Base-by-base conservation (phyloP, 177 flowering plant species). In the Vitis hybrid region DNA sequence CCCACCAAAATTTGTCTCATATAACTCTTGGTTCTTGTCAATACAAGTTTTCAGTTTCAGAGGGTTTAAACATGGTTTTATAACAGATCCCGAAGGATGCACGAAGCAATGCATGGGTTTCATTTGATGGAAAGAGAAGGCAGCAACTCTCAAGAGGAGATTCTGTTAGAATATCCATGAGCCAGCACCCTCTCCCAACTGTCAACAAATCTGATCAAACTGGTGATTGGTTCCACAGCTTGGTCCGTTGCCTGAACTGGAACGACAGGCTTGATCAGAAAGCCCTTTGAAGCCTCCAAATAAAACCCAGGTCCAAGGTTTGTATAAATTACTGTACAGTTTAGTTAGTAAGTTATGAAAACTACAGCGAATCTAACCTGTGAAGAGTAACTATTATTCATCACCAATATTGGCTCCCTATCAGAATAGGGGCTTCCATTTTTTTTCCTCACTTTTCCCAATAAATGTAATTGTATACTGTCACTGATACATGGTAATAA, bases 41-140 rank as follows among this genome's bases (percentile, higher is more conserved):
- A 27, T 27, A 24, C 9, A 40, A 40, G 8, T 40, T 18, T 56
- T 57, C 30, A 59, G 21, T 11, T 46, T 40, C 6, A 1, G 64
- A 59, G 30, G 35, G 13, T 62, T 66, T 17, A 55, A 35, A 17
- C 59, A 19, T 54, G 32, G 4, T 19, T 54, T 9, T 64, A 8
- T 9, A 30, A 74, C 87, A 96, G 99, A 90, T 96, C 65, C 98
- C 99, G 3, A 91, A 84, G 19, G 94, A 95, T 71, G 83, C 99
- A 35, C 74, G 99, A 68, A 96, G 97, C 78, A 96, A 92, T 82
- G 98, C 98, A 58, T 96, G 99, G 99, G 99, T 91, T 30, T 96
- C 99, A 18, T 96, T 96, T 76, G 99, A 96, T 78, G 98, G 98
- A 55, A 96, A 93, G 86, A 90, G 98, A 79, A 87, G 99, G 78